Evolutionary conservation across 2,329 filamentous ascomycete species (phyloP).

Genomic region (Penicillium aurantiogriseum): DNA sequence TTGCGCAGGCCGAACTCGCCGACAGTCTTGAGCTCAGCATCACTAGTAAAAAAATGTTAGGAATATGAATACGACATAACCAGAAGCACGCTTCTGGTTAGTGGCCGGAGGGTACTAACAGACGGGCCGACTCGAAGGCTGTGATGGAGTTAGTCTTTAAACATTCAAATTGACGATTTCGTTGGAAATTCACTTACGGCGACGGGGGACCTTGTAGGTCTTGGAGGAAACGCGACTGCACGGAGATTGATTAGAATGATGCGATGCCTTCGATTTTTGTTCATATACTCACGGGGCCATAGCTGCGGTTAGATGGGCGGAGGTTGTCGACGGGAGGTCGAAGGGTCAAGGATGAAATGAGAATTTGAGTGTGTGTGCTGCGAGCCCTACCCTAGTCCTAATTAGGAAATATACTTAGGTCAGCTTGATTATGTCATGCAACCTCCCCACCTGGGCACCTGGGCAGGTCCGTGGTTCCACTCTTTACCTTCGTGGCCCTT

Average conservation of each 20-base stretch:
- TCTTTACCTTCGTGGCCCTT: neutral
- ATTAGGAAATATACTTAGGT: neutral
- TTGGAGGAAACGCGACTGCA: conserved; percentile 79
- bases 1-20: conserved; percentile 99
- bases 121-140: conserved; percentile 98
- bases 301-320: conserved; percentile 36
- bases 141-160: conserved; percentile 39
- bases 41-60: conserved; percentile 76
- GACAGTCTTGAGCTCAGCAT: conserved; percentile 99
- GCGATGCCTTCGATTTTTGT: conserved; percentile 36
- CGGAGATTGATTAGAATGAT: conserved; percentile 28
- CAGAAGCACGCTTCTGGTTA: conserved; percentile 97
- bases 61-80: conserved; percentile 77
- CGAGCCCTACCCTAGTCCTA: conserved; percentile 5
- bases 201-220: conserved; percentile 98
- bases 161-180: conserved; percentile 11
- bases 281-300: conserved; percentile 45
- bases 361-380: conserved; percentile 8
- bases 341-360: conserved; percentile 26
- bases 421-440: neutral
- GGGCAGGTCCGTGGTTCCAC: neutral
- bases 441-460: neutral
- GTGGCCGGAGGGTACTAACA: conserved; percentile 95
- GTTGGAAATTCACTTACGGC: conserved; percentile 56
- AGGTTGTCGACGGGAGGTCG: conserved; percentile 39